Percentiles rank a stretch among this genome's conserved stretches.
Conservation (phyloP, 2,329 filamentous ascomycete genomes). For the Cadophora gregata region DNA sequence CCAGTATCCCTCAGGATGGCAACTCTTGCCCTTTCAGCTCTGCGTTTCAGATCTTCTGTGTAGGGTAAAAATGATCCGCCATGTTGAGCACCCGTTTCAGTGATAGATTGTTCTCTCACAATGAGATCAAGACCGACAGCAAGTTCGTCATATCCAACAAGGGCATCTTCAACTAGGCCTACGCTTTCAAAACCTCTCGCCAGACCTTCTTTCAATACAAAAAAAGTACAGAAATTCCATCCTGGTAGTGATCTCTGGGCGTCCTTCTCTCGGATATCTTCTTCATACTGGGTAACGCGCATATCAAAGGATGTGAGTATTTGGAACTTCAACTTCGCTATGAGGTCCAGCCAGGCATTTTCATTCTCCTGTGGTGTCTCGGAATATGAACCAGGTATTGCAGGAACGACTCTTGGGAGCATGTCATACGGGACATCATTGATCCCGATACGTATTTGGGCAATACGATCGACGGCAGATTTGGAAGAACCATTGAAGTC, state of each 20-base stretch:
- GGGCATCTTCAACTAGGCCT: constrained; percentile 90
- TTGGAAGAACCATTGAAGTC: constrained; percentile 87
- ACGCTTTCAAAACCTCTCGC: constrained; percentile 96
- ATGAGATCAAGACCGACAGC: constrained; percentile 85
- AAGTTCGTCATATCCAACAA: constrained; percentile 94
- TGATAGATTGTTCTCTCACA: constrained; percentile 72
- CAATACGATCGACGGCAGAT: constrained; percentile 74
- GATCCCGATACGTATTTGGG: constrained; percentile 81
- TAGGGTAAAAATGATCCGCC: constrained; percentile 74
- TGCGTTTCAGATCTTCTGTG: constrained; percentile 74
- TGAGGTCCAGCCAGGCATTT: constrained; percentile 81
- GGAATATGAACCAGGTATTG: constrained; percentile 66
- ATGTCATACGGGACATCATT: constrained; percentile 71
- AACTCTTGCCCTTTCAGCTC: constrained; percentile 59
- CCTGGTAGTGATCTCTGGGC: constrained; percentile 84
- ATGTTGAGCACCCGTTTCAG: constrained; percentile 66
- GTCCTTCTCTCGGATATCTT: constrained; percentile 95
- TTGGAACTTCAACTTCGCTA: constrained; percentile 83
- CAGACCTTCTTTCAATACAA: constrained; percentile 94
- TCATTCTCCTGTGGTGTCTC: constrained; percentile 81
- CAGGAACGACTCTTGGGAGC: constrained; percentile 66
- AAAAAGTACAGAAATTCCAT: constrained; percentile 99
- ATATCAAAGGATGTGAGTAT: constrained; percentile 91
- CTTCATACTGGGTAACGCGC: constrained; percentile 92
- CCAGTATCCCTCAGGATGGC: constrained; percentile 47